These are phyloP conservation scores for Trichoderma hamatum DNA, from an alignment of 2,329 filamentous ascomycete species.

Conservation along the genomic window DNA sequence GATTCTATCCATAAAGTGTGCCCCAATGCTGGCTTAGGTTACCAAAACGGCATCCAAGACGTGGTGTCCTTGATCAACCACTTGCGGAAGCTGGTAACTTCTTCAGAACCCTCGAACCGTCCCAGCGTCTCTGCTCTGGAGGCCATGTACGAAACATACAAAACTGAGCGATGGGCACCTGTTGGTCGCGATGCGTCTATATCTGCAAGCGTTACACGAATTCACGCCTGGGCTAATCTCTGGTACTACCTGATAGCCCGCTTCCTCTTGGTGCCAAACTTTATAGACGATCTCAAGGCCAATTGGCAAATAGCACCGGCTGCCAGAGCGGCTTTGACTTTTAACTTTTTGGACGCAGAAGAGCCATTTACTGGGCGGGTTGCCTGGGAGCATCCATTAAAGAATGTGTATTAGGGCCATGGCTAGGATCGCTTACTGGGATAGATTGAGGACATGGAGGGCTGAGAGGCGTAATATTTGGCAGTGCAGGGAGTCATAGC, in stretches of 20 bases:
- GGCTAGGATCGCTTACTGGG: background rate
- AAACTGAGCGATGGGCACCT: slow-evolving; percentile 28
- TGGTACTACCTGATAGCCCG: slow-evolving; percentile 33
- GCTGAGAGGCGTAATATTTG: background rate
- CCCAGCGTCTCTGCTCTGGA: slow-evolving; percentile 12
- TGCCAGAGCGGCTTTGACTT: background rate
- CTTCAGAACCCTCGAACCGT: background rate
- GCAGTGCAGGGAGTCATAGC: background rate
- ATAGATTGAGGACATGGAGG: background rate
- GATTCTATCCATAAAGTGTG: slow-evolving; percentile 46
- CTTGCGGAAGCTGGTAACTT: slow-evolving; percentile 28
- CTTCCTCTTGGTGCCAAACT: slow-evolving; percentile 27
- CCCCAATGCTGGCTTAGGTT: slow-evolving; percentile 41
- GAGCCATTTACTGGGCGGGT: slow-evolving; percentile 2
- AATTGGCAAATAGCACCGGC: background rate
- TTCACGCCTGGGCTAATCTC: slow-evolving; percentile 36
- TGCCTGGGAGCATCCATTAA: slow-evolving; percentile 6
- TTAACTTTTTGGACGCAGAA: slow-evolving; percentile 15
- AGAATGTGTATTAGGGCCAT: background rate
- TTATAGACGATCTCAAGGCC: background rate
- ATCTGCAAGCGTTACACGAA: slow-evolving; percentile 27
- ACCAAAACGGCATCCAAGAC: slow-evolving; percentile 43
- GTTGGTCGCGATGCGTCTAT: slow-evolving; percentile 26
- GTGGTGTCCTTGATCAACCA: slow-evolving; percentile 37
- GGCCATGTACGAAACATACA: slow-evolving; percentile 31